Base-by-base conservation (phyloP, 495 filamentous ascomycete species). In the Neurospora tetrasperma region DNA sequence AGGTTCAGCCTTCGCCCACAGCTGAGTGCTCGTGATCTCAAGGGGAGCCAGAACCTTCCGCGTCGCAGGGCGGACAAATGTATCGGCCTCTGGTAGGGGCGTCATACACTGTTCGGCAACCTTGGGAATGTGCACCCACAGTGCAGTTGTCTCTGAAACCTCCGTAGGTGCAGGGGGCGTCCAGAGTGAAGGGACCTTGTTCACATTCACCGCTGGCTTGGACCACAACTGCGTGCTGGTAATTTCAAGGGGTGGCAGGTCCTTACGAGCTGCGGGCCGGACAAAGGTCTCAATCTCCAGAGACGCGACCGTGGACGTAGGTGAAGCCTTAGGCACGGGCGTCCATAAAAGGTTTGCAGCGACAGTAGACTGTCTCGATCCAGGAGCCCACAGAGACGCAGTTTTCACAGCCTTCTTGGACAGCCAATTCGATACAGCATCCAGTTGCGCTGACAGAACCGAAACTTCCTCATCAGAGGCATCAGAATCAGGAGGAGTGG, bases 401-500 rank as follows among this genome's bases (percentile, higher is more conserved):
- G 31, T 11, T 16, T 59, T 35, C n/a, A 11, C 42, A 10, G 38
- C 69, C 38, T 62, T 62, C 20, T 71, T 69, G 12, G 69, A n/a
- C 12, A 44, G 48, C 23, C 69, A 71, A 16, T 62, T 48, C 3
- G 73, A 68, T n/a, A 35, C 69, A 23, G 82, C 79, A 54, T 74
- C 79, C 11, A 77, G 77, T 38, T 79, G 74, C 14, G 80, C 77
- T 0, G 78, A 79, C 44, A 69, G 12, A 70, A 68, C 41, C 9
- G 68, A 68, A 9, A 70, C 76, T 10, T 79, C 78, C 41, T 74
- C 76, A 20, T 77, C 80, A 35, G 84, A 83, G 44, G 78, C 76
- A 23, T 83, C 78, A 7, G 83, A 84, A 44, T 85, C 83, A 1
- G 85, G 85, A 54, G 85, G 86, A 68, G 84, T 88, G 7, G 85